Conservation (phyloP, 202 grass and related monocot genomes). For the Sporobolus alterniflorus region DNA sequence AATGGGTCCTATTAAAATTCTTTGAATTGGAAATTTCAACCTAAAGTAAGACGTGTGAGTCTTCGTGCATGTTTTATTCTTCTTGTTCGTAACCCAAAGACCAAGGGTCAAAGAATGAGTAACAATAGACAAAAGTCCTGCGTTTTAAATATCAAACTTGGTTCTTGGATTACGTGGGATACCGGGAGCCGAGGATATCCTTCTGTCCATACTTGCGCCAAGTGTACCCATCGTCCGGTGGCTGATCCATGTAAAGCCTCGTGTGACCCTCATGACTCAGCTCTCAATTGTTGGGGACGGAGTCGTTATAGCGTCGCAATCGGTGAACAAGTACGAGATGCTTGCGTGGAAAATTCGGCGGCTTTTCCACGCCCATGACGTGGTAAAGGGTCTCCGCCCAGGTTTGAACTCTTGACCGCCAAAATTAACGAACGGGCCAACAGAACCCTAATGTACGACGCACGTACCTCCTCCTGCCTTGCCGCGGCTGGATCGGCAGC, state of each 20-base stretch:
- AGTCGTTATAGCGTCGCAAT: background rate
- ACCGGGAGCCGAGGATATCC: constrained; percentile 70
- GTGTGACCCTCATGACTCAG: constrained; percentile 17
- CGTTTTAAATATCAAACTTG: background rate
- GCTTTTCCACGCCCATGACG: constrained; percentile 36
- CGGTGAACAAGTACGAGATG: constrained; percentile 21
- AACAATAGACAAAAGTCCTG: background rate
- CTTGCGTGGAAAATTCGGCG: constrained; percentile 46
- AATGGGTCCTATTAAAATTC: too few species aligned
- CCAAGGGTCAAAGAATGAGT: background rate
- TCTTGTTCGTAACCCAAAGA: background rate
- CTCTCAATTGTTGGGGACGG: background rate
- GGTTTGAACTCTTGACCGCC: constrained; percentile 53
- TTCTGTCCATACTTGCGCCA: constrained; percentile 99
- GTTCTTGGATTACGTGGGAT: constrained; percentile 56
- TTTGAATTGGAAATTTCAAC: too few species aligned
- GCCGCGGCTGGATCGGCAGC: constrained; percentile 33
- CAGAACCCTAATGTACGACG: constrained; percentile 34
- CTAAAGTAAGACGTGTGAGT: too few species aligned
- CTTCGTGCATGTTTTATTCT: background rate
- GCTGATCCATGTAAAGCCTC: constrained; percentile 36
- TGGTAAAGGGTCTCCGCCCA: constrained; percentile 43
- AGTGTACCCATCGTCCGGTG: constrained; percentile 90
- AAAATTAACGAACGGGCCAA: constrained; percentile 15
- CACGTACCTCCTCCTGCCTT: constrained; percentile 51